These are phyloP conservation scores for Aspergillus tanneri DNA, from an alignment of 2,329 filamentous ascomycete genomes.

Conservation along the genomic window DNA sequence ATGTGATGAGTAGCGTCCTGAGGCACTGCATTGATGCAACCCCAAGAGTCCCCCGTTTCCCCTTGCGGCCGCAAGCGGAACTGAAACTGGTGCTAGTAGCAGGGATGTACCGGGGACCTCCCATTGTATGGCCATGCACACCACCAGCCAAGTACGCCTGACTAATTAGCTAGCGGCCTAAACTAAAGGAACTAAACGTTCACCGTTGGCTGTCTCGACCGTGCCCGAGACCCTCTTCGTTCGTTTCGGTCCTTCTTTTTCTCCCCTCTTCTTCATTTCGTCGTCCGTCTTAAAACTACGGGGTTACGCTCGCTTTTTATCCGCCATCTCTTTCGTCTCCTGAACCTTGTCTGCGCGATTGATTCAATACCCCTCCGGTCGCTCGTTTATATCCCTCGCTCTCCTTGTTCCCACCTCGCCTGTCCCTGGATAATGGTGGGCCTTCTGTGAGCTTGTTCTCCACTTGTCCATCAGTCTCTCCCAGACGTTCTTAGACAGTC, in stretches of 20 bases:
- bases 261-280: slow-evolving; percentile 6
- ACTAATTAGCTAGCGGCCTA: not conserved
- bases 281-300: not conserved
- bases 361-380: not conserved
- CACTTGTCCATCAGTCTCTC: slow-evolving; percentile 7
- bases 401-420: not conserved
- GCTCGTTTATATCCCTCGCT: not conserved
- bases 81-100: not conserved
- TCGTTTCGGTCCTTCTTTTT: not conserved
- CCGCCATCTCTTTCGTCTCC: not conserved
- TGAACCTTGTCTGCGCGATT: not conserved
- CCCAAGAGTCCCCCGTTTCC: not conserved
- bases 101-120: not conserved
- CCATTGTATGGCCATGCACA: not conserved
- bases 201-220: not conserved
- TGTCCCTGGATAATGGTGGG: slow-evolving; percentile 17
- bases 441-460: slow-evolving; percentile 13
- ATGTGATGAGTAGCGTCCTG: too few relatives aligned
- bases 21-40: too few relatives aligned
- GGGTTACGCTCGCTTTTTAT: not conserved
- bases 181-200: not conserved
- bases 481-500: not conserved
- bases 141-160: not conserved
- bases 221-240: not conserved
- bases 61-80: slow-evolving; percentile 13